Evolutionary conservation across 2,329 filamentous ascomycete genomes (phyloP).

Genomic region (Epichloe bromicola): DNA sequence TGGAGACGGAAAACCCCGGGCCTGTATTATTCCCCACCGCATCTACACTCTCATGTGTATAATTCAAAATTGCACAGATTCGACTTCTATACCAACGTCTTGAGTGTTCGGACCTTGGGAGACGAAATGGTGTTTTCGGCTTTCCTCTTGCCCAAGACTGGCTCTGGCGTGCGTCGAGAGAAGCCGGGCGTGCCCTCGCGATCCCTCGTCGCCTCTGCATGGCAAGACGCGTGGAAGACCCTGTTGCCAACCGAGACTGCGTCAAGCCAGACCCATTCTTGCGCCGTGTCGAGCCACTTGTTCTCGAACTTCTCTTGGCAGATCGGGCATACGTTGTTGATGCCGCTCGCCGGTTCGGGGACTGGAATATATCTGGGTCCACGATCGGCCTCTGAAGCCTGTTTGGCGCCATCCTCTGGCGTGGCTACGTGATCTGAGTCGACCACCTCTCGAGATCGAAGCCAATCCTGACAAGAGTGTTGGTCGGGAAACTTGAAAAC

Average conservation of each 20-base stretch:
- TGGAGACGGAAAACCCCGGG: not conserved
- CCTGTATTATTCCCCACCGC: not conserved
- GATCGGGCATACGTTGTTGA: constrained; percentile 76
- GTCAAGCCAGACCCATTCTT: constrained; percentile 97
- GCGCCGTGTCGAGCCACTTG: constrained; percentile 80
- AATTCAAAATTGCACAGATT: not conserved
- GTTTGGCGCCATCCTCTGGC: constrained; percentile 19
- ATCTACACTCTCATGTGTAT: not conserved
- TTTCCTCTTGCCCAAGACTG: constrained; percentile 61
- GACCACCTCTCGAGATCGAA: constrained; percentile 67
- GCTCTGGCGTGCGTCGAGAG: constrained; percentile 45
- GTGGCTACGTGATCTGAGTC: constrained; percentile 42
- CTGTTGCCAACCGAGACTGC: constrained; percentile 64
- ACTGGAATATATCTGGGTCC: constrained; percentile 64
- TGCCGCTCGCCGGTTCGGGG: constrained; percentile 61
- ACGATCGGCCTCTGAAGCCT: constrained; percentile 24
- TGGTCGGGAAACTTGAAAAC: no score
- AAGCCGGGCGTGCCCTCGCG: constrained; percentile 31
- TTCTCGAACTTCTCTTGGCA: constrained; percentile 93
- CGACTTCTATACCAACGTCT: constrained; percentile 18
- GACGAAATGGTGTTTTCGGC: constrained; percentile 44
- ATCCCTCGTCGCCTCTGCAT: constrained; percentile 65
- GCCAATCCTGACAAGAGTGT: constrained; percentile 57
- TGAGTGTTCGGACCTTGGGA: constrained; percentile 24
- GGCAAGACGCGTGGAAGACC: constrained; percentile 84